These are phyloP conservation scores for Solanum hybrid DNA, from an alignment of 305 asterid species.

Conservation along the genomic window DNA sequence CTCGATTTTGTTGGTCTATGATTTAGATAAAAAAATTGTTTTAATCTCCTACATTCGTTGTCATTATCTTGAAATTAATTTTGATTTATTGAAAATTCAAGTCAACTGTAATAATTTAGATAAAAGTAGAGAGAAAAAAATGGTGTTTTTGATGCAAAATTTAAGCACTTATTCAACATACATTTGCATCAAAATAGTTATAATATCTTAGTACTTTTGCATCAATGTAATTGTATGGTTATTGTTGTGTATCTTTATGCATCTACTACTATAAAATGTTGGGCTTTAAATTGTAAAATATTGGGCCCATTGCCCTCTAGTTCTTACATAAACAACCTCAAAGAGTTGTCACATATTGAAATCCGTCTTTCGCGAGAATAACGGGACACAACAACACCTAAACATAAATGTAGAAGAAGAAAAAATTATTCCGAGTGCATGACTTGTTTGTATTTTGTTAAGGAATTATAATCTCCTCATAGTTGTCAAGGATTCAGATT, in stretches of 20 bases:
- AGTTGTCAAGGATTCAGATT: background rate
- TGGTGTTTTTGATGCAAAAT: background rate
- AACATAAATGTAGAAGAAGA: background rate
- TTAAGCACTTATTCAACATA: background rate
- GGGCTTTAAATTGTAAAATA: background rate
- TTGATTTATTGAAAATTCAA: background rate
- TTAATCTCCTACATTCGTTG: background rate
- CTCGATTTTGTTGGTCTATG: background rate
- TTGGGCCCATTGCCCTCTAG: too few species aligned
- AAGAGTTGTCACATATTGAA: background rate
- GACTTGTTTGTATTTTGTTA: background rate
- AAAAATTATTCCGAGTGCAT: background rate
- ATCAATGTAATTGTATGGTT: too few species aligned
- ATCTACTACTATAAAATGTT: background rate
- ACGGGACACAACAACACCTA: background rate
- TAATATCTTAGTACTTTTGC: background rate
- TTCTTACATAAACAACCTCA: background rate
- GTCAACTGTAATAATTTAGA: background rate
- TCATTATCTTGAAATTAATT: background rate
- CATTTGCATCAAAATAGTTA: background rate
- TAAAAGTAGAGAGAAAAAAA: background rate
- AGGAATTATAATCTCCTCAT: background rate
- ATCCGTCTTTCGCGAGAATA: background rate
- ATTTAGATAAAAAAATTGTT: too few species aligned
- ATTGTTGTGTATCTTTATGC: background rate